Percentiles rank a stretch among this genome's conserved stretches.
Evolutionary conservation across 1,139 yeast species (phyloP).

Genomic region (Ogataea hybrid): DNA sequence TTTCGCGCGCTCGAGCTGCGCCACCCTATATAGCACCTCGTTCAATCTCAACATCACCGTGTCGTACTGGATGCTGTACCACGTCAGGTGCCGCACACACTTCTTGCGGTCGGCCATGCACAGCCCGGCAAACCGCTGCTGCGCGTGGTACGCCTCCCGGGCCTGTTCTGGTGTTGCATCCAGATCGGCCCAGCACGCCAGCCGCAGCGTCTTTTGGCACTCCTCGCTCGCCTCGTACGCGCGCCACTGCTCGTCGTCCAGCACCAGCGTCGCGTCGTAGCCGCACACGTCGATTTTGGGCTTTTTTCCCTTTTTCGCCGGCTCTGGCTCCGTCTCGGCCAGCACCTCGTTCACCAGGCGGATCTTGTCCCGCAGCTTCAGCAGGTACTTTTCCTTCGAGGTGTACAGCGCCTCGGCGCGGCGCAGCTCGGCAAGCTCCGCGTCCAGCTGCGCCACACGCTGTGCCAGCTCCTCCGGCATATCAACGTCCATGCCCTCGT

Average conservation of each 20-base stretch:
- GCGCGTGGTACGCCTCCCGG: slow-evolving; percentile 7
- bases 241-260: slow-evolving; percentile 27
- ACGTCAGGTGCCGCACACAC: slow-evolving; percentile 64
- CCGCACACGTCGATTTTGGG: slow-evolving; percentile 42
- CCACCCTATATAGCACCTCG: slow-evolving; percentile 35
- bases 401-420: slow-evolving; percentile 11
- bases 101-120: slow-evolving; percentile 66
- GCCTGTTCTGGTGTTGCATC: slow-evolving; percentile 4
- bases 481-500: slow-evolving; percentile 14
- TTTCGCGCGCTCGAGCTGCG: slow-evolving; percentile 26
- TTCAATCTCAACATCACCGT: slow-evolving; percentile 37
- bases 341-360: slow-evolving; percentile 39
- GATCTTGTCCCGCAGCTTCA: slow-evolving; percentile 37
- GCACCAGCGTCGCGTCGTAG: slow-evolving; percentile 32
- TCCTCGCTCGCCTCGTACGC: slow-evolving; percentile 20
- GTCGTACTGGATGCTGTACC: slow-evolving; percentile 58
- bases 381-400: slow-evolving; percentile 28
- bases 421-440: slow-evolving; percentile 6
- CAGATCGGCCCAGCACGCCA: background rate
- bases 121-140: slow-evolving; percentile 20
- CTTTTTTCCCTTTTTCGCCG: slow-evolving; percentile 23
- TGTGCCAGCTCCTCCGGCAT: slow-evolving; percentile 12
- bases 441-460: slow-evolving; percentile 8
- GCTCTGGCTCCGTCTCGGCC: slow-evolving; percentile 20
- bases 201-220: background rate